Conservation (phyloP, 2,329 filamentous ascomycete species). For the Colletotrichum aenigma region DNA sequence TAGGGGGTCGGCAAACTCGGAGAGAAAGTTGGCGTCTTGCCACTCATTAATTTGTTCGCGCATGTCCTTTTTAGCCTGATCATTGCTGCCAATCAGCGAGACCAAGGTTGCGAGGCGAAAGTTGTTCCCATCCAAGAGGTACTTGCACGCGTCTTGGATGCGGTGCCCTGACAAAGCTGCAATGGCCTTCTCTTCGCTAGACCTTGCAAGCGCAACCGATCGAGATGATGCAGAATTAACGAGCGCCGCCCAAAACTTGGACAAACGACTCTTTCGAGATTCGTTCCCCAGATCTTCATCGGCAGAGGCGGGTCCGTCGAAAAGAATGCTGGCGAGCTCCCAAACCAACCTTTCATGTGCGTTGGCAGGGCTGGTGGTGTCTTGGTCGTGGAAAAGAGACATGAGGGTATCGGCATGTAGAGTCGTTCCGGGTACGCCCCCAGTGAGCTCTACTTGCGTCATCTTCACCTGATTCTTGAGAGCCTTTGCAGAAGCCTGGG, state of each 20-base stretch:
- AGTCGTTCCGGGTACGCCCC: slow-evolving; percentile 65
- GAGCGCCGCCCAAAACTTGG: slow-evolving; percentile 68
- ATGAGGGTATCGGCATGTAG: slow-evolving; percentile 42
- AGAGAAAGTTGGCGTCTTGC: slow-evolving; percentile 81
- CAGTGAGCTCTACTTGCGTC: slow-evolving; percentile 56
- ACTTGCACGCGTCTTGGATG: slow-evolving; percentile 81
- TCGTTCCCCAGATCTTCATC: slow-evolving; percentile 41
- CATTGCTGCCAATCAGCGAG: slow-evolving; percentile 78
- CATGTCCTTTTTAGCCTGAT: slow-evolving; percentile 74
- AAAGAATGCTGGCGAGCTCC: slow-evolving; percentile 86
- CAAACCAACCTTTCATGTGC: slow-evolving; percentile 78
- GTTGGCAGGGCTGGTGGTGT: slow-evolving; percentile 46
- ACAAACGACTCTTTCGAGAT: slow-evolving; percentile 67
- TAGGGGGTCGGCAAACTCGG: slow-evolving; percentile 84
- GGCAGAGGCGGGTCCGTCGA: slow-evolving; percentile 67
- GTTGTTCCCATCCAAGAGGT: slow-evolving; percentile 76
- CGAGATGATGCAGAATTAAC: slow-evolving; percentile 64
- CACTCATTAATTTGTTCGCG: slow-evolving; percentile 81
- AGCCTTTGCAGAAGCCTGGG: slow-evolving; percentile 58
- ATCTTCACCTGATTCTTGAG: slow-evolving; percentile 59
- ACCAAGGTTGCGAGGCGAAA: slow-evolving; percentile 86
- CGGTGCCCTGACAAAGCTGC: slow-evolving; percentile 79
- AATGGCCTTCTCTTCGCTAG: slow-evolving; percentile 83
- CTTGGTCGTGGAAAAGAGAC: slow-evolving; percentile 44
- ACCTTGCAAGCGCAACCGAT: slow-evolving; percentile 61